phyloP scores from a whole-genome alignment of 2,329 filamentous ascomycete species.

The Clathrospora elynae region DNA sequence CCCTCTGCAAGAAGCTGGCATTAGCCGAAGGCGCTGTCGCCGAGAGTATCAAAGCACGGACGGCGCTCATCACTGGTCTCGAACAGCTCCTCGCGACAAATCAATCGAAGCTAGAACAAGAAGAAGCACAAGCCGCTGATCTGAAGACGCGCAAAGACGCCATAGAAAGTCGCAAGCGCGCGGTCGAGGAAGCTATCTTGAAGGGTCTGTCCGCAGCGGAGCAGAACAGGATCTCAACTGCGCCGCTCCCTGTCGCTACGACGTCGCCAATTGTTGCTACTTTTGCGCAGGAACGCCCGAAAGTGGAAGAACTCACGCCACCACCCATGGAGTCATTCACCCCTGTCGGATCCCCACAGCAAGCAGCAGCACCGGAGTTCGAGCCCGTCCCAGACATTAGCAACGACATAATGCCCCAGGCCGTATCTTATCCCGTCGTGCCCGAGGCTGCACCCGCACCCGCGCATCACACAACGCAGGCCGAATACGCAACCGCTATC shows the following conservation, averaged over 20 bases:
- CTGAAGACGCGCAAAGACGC: slow-evolving; percentile 69
- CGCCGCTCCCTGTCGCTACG: slow-evolving; percentile 34
- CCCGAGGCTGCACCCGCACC: slow-evolving; percentile 34
- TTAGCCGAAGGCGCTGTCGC: slow-evolving; percentile 87
- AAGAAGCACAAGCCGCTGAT: slow-evolving; percentile 69
- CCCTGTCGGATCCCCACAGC: slow-evolving; percentile 56
- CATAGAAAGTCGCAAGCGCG: slow-evolving; percentile 81
- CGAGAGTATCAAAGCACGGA: slow-evolving; percentile 85
- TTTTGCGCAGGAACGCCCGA: slow-evolving; percentile 67
- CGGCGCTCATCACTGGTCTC: slow-evolving; percentile 75
- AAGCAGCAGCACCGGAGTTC: slow-evolving; percentile 9
- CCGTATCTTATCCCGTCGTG: slow-evolving; percentile 33
- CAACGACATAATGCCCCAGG: slow-evolving; percentile 37
- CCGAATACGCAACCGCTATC: slow-evolving; percentile 31
- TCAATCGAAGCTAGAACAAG: slow-evolving; percentile 68
- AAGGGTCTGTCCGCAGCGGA: slow-evolving; percentile 72
- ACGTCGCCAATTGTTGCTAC: slow-evolving; percentile 22
- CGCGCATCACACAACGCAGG: slow-evolving; percentile 21
- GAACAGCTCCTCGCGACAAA: slow-evolving; percentile 82
- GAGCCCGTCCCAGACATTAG: slow-evolving; percentile 31
- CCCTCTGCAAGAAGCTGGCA: slow-evolving; percentile 85
- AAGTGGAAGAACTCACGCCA: slow-evolving; percentile 87
- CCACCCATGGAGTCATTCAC: slow-evolving; percentile 65
- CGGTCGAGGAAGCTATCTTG: slow-evolving; percentile 92
- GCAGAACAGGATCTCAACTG: slow-evolving; percentile 54